phyloP scores from a whole-genome alignment of 2,329 filamentous ascomycete genomes.

The Apiospora koreana region DNA sequence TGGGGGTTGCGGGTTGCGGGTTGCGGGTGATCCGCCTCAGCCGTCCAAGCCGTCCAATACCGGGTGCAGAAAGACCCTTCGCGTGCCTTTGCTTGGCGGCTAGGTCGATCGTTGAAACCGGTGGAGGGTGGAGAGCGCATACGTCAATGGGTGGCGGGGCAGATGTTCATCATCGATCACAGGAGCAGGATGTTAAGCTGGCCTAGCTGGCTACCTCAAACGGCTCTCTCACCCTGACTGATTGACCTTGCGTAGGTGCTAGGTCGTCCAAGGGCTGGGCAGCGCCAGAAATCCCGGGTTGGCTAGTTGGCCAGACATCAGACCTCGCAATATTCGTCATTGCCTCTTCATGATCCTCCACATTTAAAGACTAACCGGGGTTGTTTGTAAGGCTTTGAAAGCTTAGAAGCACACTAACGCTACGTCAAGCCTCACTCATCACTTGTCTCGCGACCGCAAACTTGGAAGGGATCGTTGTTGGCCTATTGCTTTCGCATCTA shows the following conservation, averaged over 20 bases:
- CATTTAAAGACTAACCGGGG: background rate
- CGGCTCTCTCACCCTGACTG: background rate
- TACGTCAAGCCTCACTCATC: constrained; percentile 4
- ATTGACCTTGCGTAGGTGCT: background rate
- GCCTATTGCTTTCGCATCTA: background rate
- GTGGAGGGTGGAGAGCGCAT: constrained; percentile 1
- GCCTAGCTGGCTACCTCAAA: background rate
- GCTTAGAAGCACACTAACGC: constrained; percentile 1
- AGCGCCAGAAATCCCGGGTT: background rate
- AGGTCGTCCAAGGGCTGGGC: background rate
- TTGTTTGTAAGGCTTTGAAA: background rate
- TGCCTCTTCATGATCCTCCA: background rate
- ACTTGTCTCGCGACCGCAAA: background rate
- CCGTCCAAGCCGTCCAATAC: background rate
- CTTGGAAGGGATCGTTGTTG: background rate
- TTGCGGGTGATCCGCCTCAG: constrained; percentile 2
- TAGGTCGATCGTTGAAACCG: background rate
- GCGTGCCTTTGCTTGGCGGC: background rate
- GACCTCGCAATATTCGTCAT: background rate
- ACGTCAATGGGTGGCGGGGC: constrained; percentile 10
- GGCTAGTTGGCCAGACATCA: background rate
- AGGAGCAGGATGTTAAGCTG: background rate
- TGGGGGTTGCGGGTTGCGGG: background rate
- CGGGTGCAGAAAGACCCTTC: constrained; percentile 1
- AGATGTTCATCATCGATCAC: constrained; percentile 9